phyloP scores from a whole-genome alignment of 1,284 basidiomycete genomes.

The Rhodotorula sp. region DNA sequence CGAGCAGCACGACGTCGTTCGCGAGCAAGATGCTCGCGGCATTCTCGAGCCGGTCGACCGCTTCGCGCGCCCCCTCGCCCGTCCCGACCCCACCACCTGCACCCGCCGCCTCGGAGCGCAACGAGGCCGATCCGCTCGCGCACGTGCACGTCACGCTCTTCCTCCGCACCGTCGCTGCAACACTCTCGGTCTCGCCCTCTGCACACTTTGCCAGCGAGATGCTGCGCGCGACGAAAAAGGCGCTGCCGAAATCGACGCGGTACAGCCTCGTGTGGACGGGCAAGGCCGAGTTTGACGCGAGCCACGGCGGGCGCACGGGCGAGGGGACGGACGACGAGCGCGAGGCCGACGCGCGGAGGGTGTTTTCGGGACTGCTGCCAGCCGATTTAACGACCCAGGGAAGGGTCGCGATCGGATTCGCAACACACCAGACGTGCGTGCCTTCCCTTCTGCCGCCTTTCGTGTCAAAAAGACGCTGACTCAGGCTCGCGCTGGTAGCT shows the following conservation, averaged over 20 bases:
- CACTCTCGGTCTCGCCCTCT: slow-evolving; percentile 72
- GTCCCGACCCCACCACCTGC: slow-evolving; percentile 43
- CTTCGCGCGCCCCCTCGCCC: slow-evolving; percentile 50
- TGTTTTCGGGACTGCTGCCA: slow-evolving; percentile 52
- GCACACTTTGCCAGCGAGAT: slow-evolving; percentile 75
- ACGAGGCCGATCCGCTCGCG: slow-evolving; percentile 59
- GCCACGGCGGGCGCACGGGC: slow-evolving; percentile 48
- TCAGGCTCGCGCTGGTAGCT: slow-evolving; percentile 47
- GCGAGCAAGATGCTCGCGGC: slow-evolving; percentile 69
- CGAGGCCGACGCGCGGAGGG: slow-evolving; percentile 52
- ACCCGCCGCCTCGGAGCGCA: not conserved
- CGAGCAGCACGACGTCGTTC: slow-evolving; percentile 59
- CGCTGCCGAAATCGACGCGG: slow-evolving; percentile 74
- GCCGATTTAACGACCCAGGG: slow-evolving; percentile 44
- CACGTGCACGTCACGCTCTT: slow-evolving; percentile 67
- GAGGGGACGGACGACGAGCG: slow-evolving; percentile 64
- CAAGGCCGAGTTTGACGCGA: slow-evolving; percentile 76
- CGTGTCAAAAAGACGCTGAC: too few relatives aligned
- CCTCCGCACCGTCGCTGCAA: slow-evolving; percentile 79
- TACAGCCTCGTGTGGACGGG: slow-evolving; percentile 89
- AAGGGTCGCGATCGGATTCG: slow-evolving; percentile 51
- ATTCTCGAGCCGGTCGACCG: slow-evolving; percentile 44
- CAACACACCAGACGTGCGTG: slow-evolving; percentile 71
- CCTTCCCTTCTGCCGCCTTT: not conserved
- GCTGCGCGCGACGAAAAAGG: slow-evolving; percentile 91